A percentile compares a stretch with the other conserved stretches of the same genome.
Conservation (phyloP, 2,329 filamentous ascomycete species). For the Calonectria leucothoes region DNA sequence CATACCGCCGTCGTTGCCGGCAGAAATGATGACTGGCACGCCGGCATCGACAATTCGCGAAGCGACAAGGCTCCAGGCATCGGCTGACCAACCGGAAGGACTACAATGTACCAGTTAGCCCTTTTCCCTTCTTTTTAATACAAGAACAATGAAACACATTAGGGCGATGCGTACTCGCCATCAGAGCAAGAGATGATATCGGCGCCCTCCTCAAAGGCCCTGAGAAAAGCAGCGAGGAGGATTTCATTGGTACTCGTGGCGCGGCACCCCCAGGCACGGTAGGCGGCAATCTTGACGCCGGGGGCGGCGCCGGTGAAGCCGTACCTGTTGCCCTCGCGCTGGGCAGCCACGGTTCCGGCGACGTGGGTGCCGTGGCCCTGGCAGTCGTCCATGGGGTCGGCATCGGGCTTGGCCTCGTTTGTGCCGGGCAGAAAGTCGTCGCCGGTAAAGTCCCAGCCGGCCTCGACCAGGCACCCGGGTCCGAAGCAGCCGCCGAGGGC, state of each 20-base stretch:
- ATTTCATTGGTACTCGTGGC: neutral
- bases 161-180: neutral
- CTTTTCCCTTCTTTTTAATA: no score
- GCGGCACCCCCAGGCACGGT: neutral
- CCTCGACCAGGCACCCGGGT: conserved; percentile 63
- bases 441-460: conserved; percentile 66
- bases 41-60: neutral
- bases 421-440: conserved; percentile 46
- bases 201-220: neutral
- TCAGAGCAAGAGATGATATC: neutral
- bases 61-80: neutral
- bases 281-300: neutral
- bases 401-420: conserved; percentile 49
- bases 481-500: conserved; percentile 72
- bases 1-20: neutral
- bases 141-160: neutral
- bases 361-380: conserved; percentile 68
- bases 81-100: neutral
- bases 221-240: neutral
- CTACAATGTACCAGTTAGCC: neutral
- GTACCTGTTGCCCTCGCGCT: conserved; percentile 53
- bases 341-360: conserved; percentile 69
- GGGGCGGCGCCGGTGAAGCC: conserved; percentile 66
- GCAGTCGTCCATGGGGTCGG: conserved; percentile 61
- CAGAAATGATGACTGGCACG: neutral